phyloP scores from a whole-genome alignment of 441 rosid genomes.

The Croton laevigatus region DNA sequence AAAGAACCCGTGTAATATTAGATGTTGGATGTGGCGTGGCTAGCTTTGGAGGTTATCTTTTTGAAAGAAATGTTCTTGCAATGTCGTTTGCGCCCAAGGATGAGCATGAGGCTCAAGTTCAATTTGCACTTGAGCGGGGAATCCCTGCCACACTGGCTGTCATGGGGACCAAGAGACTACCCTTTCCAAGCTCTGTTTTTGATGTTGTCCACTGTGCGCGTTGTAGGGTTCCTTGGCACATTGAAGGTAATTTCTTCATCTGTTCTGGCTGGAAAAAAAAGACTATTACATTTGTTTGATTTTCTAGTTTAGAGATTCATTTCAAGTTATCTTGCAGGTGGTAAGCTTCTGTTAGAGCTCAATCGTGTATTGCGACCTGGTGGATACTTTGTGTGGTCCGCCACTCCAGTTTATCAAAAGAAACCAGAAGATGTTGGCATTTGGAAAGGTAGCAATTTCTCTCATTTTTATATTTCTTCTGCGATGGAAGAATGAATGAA shows the following conservation, averaged over 20 bases:
- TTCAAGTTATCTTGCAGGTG: slow-evolving; percentile 42
- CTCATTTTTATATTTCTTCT: slow-evolving; percentile 9
- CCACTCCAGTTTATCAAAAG: slow-evolving; percentile 96
- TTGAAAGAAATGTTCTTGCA: slow-evolving; percentile 72
- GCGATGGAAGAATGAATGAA: slow-evolving; percentile 8
- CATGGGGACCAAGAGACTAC: slow-evolving; percentile 93
- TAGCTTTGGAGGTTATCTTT: slow-evolving; percentile 91
- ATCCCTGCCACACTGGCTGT: slow-evolving; percentile 93
- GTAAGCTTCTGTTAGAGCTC: slow-evolving; percentile 88
- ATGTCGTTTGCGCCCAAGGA: slow-evolving; percentile 99
- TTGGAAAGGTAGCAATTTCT: slow-evolving; percentile 59
- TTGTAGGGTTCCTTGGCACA: slow-evolving; percentile 98
- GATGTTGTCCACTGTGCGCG: slow-evolving; percentile 96
- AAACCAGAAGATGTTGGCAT: slow-evolving; percentile 68
- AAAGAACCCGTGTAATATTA: slow-evolving; percentile 69
- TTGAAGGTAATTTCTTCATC: slow-evolving; percentile 58
- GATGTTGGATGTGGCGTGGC: slow-evolving; percentile 99
- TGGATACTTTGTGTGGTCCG: slow-evolving; percentile 97
- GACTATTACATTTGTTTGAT: not conserved
- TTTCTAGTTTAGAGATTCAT: slow-evolving; percentile 3
- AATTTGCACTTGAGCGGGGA: slow-evolving; percentile 94
- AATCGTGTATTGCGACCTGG: slow-evolving; percentile 91
- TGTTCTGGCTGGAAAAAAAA: not conserved
- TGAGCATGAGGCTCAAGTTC: slow-evolving; percentile 97
- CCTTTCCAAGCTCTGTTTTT: slow-evolving; percentile 76